Evolutionary conservation across 805 yeast species (phyloP).

Genomic region (Yarrowia sp.): DNA sequence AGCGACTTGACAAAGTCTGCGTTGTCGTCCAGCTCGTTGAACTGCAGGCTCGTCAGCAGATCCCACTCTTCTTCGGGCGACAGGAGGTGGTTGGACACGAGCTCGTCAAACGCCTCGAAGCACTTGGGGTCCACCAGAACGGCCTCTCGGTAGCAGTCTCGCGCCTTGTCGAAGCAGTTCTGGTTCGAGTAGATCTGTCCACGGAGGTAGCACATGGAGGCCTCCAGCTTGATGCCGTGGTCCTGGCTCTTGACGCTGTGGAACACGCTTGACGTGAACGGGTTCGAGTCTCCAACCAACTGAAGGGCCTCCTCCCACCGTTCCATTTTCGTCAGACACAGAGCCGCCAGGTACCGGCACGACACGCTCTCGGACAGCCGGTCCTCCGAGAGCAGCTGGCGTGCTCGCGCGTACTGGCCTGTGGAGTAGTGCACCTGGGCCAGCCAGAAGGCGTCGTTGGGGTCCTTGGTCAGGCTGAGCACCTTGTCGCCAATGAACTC

Average conservation of each 20-base stretch:
- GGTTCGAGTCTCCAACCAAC: conserved; percentile 77
- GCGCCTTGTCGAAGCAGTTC: conserved; percentile 81
- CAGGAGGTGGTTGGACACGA: conserved; percentile 67
- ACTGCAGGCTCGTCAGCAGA: conserved; percentile 59
- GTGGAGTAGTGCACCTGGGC: conserved; percentile 82
- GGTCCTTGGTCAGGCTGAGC: conserved; percentile 73
- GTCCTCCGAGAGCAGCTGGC: conserved; percentile 60
- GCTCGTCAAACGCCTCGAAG: conserved; percentile 84
- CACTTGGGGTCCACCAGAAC: conserved; percentile 85
- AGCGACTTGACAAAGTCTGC: conserved; percentile 74
- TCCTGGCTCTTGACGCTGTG: conserved; percentile 42
- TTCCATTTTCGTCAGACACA: conserved; percentile 64
- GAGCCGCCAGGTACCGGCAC: conserved; percentile 77
- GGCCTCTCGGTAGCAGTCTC: conserved; percentile 83
- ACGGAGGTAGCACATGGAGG: conserved; percentile 79
- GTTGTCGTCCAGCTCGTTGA: conserved; percentile 69
- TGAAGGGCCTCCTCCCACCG: conserved; percentile 87
- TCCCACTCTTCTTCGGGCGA: conserved; percentile 89
- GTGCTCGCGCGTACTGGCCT: conserved; percentile 76
- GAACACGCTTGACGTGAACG: conserved; percentile 47
- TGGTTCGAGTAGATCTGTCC: conserved; percentile 81
- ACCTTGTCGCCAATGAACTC: conserved; percentile 91
- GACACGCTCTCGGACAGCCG: conserved; percentile 56
- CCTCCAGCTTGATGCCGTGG: conserved; percentile 83
- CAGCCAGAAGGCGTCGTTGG: conserved; percentile 94